phyloP scores from a whole-genome alignment of 345 rosid genomes.

The Boechera stricta region DNA sequence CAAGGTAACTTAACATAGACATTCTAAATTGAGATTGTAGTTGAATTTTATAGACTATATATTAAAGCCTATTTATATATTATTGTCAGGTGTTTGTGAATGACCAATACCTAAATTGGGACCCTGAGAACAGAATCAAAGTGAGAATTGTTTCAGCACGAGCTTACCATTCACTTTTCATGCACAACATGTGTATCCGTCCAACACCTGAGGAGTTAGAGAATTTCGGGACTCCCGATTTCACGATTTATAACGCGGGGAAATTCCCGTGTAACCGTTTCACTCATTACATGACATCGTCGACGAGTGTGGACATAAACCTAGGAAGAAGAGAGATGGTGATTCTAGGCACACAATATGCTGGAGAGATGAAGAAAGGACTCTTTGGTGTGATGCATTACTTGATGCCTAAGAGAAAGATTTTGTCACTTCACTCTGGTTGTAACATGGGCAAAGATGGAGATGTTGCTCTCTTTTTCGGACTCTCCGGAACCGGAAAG shows the following conservation, averaged over 20 bases:
- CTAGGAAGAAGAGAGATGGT: constrained; percentile 98
- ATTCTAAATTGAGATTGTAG: neutral
- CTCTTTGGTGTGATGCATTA: constrained; percentile 98
- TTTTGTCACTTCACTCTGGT: constrained; percentile 93
- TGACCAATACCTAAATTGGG: constrained; percentile 97
- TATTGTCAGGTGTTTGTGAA: constrained; percentile 81
- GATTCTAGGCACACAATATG: constrained; percentile 97
- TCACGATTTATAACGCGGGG: constrained; percentile 98
- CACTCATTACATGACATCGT: constrained; percentile 99
- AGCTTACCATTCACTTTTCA: constrained; percentile 96
- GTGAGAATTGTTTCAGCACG: constrained; percentile 96
- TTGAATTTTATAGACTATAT: neutral
- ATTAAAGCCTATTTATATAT: neutral
- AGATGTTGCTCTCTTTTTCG: constrained; percentile 99
- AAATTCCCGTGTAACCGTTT: constrained; percentile 98
- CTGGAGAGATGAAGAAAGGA: constrained; percentile 99
- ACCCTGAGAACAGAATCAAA: constrained; percentile 79
- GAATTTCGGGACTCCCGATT: constrained; percentile 96
- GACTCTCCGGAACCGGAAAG: constrained; percentile 97
- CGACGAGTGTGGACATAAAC: constrained; percentile 95
- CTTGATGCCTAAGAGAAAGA: constrained; percentile 97
- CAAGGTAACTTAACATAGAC: constrained; percentile 56
- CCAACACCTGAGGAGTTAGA: constrained; percentile 96
- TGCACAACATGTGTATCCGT: constrained; percentile 99
- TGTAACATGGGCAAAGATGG: constrained; percentile 99